Evolutionary conservation across 1,139 yeast species (phyloP).

Genomic region (Sugiyamaella pinicola): DNA sequence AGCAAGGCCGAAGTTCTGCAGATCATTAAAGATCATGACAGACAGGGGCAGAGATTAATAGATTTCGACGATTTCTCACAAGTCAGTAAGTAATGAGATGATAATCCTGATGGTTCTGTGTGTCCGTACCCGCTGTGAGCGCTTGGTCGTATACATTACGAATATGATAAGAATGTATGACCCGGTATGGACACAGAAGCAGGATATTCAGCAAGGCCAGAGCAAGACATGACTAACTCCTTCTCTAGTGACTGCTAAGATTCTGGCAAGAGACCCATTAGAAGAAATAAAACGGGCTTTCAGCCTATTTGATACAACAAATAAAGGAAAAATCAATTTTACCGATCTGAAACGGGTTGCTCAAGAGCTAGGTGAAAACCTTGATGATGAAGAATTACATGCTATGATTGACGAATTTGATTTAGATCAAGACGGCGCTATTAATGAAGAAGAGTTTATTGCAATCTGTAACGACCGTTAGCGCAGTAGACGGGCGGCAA

Average conservation of each 20-base stretch:
- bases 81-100: slow-evolving; percentile 54
- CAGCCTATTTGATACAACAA: slow-evolving; percentile 84
- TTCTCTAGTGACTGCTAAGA: slow-evolving; percentile 70
- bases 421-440: slow-evolving; percentile 94
- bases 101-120: not conserved
- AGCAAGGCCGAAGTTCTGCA: slow-evolving; percentile 78
- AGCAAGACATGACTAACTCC: slow-evolving; percentile 2
- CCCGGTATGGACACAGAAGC: too few relatives aligned
- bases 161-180: too few relatives aligned
- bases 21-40: slow-evolving; percentile 78
- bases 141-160: too few relatives aligned
- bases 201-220: too few relatives aligned
- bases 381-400: slow-evolving; percentile 87
- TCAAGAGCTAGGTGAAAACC: slow-evolving; percentile 86
- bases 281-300: slow-evolving; percentile 94
- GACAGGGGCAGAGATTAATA: slow-evolving; percentile 71
- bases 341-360: slow-evolving; percentile 87
- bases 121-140: too few relatives aligned
- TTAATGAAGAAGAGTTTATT: slow-evolving; percentile 89
- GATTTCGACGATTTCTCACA: slow-evolving; percentile 80
- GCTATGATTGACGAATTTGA: slow-evolving; percentile 99
- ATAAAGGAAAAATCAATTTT: slow-evolving; percentile 77
- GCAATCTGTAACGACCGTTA: slow-evolving; percentile 75
- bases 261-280: slow-evolving; percentile 82
- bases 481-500: not conserved